Base-by-base conservation (phyloP, 331 rosid species). In the Rosa hybrid region DNA sequence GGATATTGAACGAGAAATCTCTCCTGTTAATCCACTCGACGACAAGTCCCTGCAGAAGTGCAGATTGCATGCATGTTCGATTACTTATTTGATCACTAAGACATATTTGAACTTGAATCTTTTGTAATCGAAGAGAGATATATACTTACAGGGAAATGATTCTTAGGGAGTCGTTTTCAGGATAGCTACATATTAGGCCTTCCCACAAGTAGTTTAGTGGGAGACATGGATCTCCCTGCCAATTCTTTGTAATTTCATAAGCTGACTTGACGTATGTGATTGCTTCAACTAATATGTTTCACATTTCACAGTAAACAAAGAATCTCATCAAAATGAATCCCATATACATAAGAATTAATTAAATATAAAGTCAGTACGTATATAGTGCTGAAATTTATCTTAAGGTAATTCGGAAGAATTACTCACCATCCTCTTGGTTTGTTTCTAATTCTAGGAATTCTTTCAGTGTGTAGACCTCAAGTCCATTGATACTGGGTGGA, bases 401-500 rank as follows among this genome's bases (percentile, higher is more conserved):
- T 14, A 57, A n/a, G 3, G 9, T 16, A 57, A 57, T 18, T 20
- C 3, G 16, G 9, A 7, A 44, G 53, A n/a, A 38, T 20, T n/a
- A n/a, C 67, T 25, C 74, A 87, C 96, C 83, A 53, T 91, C 90
- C 13, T 77, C 81, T 76, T 77, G 76, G 62, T 80, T 68, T 38
- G 96, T 87, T 59, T 83, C 83, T 45, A 34, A 45, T 3, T 81
- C 72, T 16, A 50, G 56, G 67, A 88, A 75, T 7, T 84, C 78
- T 23, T 72, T 77, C 0, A 21, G 27, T 4, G 8, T 2, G 78
- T 89, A 87, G 74, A 87, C 23, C 75, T 91, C 92, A 70, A 77
- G 2, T 18, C 84, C 95, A 73, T 91, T 91, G 77, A 89, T 57
- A 54, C 89, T 82, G 4, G 95, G 91, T 57, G 92, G 86, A 56